Percentiles rank a stretch among this genome's conserved stretches.
These are phyloP conservation scores for Ambrosiella beaveri DNA, from an alignment of 2,329 filamentous ascomycete genomes.

Conservation along the genomic window DNA sequence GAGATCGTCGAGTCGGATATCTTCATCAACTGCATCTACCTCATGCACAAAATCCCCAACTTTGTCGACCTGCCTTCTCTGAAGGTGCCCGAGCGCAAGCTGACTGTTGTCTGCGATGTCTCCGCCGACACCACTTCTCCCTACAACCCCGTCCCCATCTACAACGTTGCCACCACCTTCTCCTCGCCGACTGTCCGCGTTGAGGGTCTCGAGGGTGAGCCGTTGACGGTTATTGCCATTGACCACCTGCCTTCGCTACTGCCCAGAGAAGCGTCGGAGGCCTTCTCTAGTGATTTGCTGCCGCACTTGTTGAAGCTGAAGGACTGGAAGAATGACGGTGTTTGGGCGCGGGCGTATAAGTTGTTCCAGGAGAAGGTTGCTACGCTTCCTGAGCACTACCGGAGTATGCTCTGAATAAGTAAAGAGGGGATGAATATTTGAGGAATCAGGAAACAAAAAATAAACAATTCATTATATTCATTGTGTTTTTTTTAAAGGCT, in stretches of 20 bases:
- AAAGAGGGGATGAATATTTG: slow-evolving; percentile 2
- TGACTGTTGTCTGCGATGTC: slow-evolving; percentile 70
- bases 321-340: slow-evolving; percentile 50
- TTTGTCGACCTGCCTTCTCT: slow-evolving; percentile 63
- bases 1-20: slow-evolving; percentile 63
- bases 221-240: slow-evolving; percentile 69
- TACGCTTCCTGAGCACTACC: slow-evolving; percentile 48
- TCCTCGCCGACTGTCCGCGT: slow-evolving; percentile 72
- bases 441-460: background rate
- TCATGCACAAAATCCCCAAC: slow-evolving; percentile 58
- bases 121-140: slow-evolving; percentile 58
- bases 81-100: slow-evolving; percentile 47
- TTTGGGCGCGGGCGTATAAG: slow-evolving; percentile 77
- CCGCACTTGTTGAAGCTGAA: slow-evolving; percentile 64
- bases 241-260: slow-evolving; percentile 73
- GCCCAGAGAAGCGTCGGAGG: slow-evolving; percentile 72
- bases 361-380: slow-evolving; percentile 70
- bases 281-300: slow-evolving; percentile 62
- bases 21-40: slow-evolving; percentile 82
- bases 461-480: background rate
- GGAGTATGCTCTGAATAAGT: slow-evolving; percentile 18
- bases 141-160: slow-evolving; percentile 59
- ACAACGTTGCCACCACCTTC: slow-evolving; percentile 73
- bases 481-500: background rate
- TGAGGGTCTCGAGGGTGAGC: slow-evolving; percentile 36